Percentiles rank a stretch among this genome's conserved stretches.
phyloP scores from a whole-genome alignment of 2,329 filamentous ascomycete species.

The Helotiales sp. region DNA sequence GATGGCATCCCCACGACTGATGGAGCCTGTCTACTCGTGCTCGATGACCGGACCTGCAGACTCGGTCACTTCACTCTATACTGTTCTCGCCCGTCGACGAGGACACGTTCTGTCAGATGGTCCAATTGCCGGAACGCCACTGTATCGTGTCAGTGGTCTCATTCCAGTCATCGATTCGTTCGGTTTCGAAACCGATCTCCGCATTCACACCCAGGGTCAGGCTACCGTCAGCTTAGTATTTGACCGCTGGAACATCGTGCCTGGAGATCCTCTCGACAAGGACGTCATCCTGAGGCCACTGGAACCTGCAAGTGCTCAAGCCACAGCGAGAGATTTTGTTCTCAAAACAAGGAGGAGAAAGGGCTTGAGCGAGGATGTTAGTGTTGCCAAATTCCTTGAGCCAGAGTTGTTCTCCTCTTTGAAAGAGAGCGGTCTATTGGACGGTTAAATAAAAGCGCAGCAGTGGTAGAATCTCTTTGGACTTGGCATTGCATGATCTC shows the following conservation, averaged over 20 bases:
- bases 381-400: constrained; percentile 93
- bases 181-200: constrained; percentile 94
- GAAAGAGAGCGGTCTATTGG: constrained; percentile 85
- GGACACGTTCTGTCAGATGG: constrained; percentile 95
- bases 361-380: constrained; percentile 92
- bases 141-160: constrained; percentile 88
- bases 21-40: constrained; percentile 94
- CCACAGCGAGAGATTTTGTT: constrained; percentile 92
- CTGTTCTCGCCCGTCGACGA: constrained; percentile 80
- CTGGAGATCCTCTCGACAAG: constrained; percentile 90
- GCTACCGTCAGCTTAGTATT: constrained; percentile 91
- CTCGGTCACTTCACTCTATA: constrained; percentile 86
- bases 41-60: constrained; percentile 92
- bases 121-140: constrained; percentile 87
- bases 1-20: constrained; percentile 92
- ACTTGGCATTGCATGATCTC: constrained; percentile 24
- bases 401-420: constrained; percentile 87
- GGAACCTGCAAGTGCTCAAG: constrained; percentile 84
- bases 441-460: constrained; percentile 43
- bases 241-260: constrained; percentile 93
- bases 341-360: constrained; percentile 93
- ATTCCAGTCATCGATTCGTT: constrained; percentile 97
- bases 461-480: constrained; percentile 15
- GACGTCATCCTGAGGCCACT: constrained; percentile 79
- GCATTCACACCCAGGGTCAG: constrained; percentile 93